Base-by-base conservation (phyloP, 805 yeast species). In the Sugiyamaella mastotermitis region DNA sequence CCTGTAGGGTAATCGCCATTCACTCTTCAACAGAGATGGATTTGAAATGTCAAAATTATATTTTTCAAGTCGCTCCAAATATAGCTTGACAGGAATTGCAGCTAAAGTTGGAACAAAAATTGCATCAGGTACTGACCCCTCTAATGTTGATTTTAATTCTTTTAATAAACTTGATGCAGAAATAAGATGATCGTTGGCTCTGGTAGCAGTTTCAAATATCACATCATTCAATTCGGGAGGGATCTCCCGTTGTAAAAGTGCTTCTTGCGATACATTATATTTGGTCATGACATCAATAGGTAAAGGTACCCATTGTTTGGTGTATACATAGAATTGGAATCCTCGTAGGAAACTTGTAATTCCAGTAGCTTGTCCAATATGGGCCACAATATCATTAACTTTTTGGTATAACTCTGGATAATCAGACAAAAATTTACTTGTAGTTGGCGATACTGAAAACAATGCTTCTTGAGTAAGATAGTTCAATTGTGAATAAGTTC, bases 321-420 rank as follows among this genome's bases (percentile, higher is more conserved):
- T 53, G 15, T 58, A 54, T 0, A 83, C 78, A 55, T 76, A 78
- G 57, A 69, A 82, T 17, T 65, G 64, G 33, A 78, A 53, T 0
- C 82, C 83, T 36, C 80, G 61, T 10, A 85, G 65, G 58, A 74
- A 66, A 2, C 81, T 69, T 1, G 85, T 78, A 9, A 85, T 66
- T 0, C 87, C 79, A 0, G 80, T 73, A 1, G 92, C 83, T 56
- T 85, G 94, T 5, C 95, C 95, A 26, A 85, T 60, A 58, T 84
- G 94, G 0, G 94, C 92, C 8, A 77, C 71, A 7, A 80, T 71
- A 43, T 81, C 84, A 23, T 76, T 68, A 6, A 76, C 60, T 4
- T 56, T 47, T 13, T 58, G 57, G 42, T 70, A 74, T n/a, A 76
- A 52, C 4, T 45, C 46, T 0, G 68, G 59, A 31, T 76, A 68